Base-by-base conservation (phyloP, 2,329 filamentous ascomycete genomes). In the Xylariaceae sp. region DNA sequence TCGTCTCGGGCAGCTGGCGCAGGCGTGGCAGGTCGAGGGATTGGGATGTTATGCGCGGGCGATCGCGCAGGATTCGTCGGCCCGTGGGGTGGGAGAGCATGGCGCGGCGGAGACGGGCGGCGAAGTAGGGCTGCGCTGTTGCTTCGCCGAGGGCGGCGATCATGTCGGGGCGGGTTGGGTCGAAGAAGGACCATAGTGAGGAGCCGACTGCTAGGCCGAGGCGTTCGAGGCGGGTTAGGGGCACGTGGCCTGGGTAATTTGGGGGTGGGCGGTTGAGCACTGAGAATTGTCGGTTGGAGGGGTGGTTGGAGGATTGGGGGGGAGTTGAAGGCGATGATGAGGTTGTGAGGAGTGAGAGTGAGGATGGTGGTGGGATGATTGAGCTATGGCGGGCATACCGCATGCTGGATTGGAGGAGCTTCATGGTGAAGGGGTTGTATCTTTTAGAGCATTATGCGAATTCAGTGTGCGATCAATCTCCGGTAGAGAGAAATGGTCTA, bases 101-200 rank as follows among this genome's bases (percentile, higher is more conserved):
- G 57, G 88, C 89, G 68, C 93, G 83, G 60, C 90, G 91, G 17
- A 99, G 89, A 51, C 90, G 89, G 72, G 89, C 84, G 71, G 97
- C 92, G 75, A 97, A 97, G 79, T 91, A 96, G 12, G 94, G 94
- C 10, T 92, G 90, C 18, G 92, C 90, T 3, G 94, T 97, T 28
- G 92, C 86, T 77, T 99, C 94, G 66, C 92, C 93, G n/a, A 96
- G 83, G 33, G 90, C 83, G 33, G 94, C 94, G 63, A 99, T 95
- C 60, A 99, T 84, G 75, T 99, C 94, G 69, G 84, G 90, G 63
- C 94, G 83, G 65, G 89, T 83, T 1, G 93, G 93, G 64, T 97
- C 84, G 3, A 90, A 62, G 46, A 88, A 74, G 33, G 83, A 83
- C 63, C 80, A 76, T 47, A 88, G 67, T 41, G 84, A 82, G 7